A percentile compares a stretch with the other conserved stretches of the same genome.
These are phyloP conservation scores for Chrysanthemum lavandulifolium DNA, from an alignment of 129 eudicot genomes.

Conservation along the genomic window DNA sequence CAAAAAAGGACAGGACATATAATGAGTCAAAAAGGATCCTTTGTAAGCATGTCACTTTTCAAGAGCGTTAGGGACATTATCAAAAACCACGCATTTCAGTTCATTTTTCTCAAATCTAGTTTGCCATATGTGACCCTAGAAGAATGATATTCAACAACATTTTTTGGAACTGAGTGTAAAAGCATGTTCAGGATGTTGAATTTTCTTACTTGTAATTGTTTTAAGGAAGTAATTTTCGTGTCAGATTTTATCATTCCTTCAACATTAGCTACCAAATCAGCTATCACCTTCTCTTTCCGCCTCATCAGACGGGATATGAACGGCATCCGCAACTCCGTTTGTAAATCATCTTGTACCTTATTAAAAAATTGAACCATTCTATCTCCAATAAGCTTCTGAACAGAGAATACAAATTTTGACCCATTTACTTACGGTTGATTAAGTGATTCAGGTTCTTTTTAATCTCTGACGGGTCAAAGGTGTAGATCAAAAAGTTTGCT, in stretches of 20 bases:
- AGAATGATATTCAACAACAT: constrained; percentile 18
- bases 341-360: constrained; percentile 77
- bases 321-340: constrained; percentile 63
- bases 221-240: constrained; percentile 85
- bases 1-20: too few relatives aligned
- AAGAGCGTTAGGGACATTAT: constrained; percentile 93
- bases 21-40: too few relatives aligned
- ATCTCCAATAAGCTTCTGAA: constrained; percentile 1
- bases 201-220: constrained; percentile 80
- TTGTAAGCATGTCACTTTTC: constrained; percentile 63
- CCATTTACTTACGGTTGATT: too few relatives aligned
- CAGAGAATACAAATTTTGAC: too few relatives aligned
- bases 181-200: not conserved
- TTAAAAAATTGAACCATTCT: constrained; percentile 3
- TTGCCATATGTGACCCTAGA: constrained; percentile 94
- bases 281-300: constrained; percentile 74
- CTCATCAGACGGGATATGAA: constrained; percentile 64
- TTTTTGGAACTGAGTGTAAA: constrained; percentile 6
- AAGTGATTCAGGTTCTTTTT: too few relatives aligned
- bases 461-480: too few relatives aligned
- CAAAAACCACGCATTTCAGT: constrained; percentile 71
- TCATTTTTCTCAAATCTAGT: constrained; percentile 84
- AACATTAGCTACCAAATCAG: constrained; percentile 83
- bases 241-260: constrained; percentile 95
- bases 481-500: too few relatives aligned